These are phyloP conservation scores for Yarrowia porcina DNA, from an alignment of 805 yeast genomes.

Conservation along the genomic window DNA sequence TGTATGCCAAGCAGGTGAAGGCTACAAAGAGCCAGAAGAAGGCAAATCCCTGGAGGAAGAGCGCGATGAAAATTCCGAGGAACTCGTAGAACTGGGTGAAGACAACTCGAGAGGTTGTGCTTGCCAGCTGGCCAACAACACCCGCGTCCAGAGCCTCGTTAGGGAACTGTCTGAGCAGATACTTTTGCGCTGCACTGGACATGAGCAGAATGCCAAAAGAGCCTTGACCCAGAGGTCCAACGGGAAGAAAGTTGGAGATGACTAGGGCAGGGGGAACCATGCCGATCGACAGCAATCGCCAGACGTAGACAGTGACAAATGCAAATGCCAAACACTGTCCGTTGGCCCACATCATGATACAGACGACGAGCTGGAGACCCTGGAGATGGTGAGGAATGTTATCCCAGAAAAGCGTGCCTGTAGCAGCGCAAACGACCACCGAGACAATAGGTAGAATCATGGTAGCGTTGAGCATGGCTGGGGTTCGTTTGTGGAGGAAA, in stretches of 20 bases:
- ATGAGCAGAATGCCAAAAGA: slow-evolving; percentile 60
- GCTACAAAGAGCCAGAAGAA: slow-evolving; percentile 53
- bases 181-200: slow-evolving; percentile 44
- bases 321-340: slow-evolving; percentile 61
- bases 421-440: slow-evolving; percentile 67
- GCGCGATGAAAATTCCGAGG: slow-evolving; percentile 43
- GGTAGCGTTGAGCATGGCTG: slow-evolving; percentile 50
- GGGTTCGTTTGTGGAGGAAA: slow-evolving; percentile 39
- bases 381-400: slow-evolving; percentile 48
- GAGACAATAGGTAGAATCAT: slow-evolving; percentile 76
- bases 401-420: slow-evolving; percentile 56
- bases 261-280: slow-evolving; percentile 56
- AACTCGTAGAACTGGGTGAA: slow-evolving; percentile 29
- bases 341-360: slow-evolving; percentile 63
- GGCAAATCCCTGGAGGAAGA: slow-evolving; percentile 54
- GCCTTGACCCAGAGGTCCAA: slow-evolving; percentile 87
- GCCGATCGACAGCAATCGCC: slow-evolving; percentile 57
- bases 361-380: slow-evolving; percentile 51
- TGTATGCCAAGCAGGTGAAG: slow-evolving; percentile 37
- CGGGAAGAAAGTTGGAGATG: slow-evolving; percentile 64
- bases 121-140: slow-evolving; percentile 32
- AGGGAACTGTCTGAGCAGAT: slow-evolving; percentile 30
- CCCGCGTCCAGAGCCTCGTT: slow-evolving; percentile 34
- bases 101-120: not conserved
- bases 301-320: slow-evolving; percentile 54